Conservation (phyloP, 331 rosid species). For the Rosa hybrid region DNA sequence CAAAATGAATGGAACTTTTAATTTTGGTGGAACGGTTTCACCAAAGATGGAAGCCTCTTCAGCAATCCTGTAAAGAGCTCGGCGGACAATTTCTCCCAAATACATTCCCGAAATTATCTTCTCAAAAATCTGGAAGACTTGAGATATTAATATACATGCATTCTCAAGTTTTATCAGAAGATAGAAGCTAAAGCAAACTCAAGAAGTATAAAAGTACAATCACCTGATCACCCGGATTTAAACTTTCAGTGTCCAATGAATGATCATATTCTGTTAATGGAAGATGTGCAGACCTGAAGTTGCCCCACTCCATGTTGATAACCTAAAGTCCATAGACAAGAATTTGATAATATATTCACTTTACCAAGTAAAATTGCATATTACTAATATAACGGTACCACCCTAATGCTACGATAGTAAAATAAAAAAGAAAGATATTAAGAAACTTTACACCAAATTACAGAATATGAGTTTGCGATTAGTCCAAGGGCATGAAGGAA, state of each 20-base stretch:
- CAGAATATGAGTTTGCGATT: background rate
- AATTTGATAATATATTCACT: slow-evolving; percentile 6
- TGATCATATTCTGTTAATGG: slow-evolving; percentile 72
- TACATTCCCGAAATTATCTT: slow-evolving; percentile 58
- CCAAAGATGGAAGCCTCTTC: slow-evolving; percentile 53
- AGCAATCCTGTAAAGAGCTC: slow-evolving; percentile 44
- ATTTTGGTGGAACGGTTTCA: slow-evolving; percentile 46
- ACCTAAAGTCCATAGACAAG: slow-evolving; percentile 43
- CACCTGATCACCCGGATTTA: slow-evolving; percentile 59
- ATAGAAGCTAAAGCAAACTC: background rate
- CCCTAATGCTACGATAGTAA: background rate
- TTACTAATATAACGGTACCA: background rate
- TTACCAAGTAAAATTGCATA: background rate
- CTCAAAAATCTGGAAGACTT: slow-evolving; percentile 45
- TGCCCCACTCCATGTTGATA: slow-evolving; percentile 98
- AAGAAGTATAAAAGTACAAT: slow-evolving; percentile 1
- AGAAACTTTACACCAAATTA: background rate
- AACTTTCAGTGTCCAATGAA: slow-evolving; percentile 57
- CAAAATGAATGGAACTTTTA: slow-evolving; percentile 38
- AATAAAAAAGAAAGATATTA: background rate
- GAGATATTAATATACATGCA: background rate
- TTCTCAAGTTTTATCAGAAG: background rate
- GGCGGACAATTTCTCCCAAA: slow-evolving; percentile 54
- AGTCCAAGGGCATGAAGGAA: slow-evolving; percentile 2
- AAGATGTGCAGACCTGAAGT: slow-evolving; percentile 67